A percentile compares a stretch with the other conserved stretches of the same genome.
Evolutionary conservation across 2,329 filamentous ascomycete genomes (phyloP).

Genomic region (Fusarium mangiferae): DNA sequence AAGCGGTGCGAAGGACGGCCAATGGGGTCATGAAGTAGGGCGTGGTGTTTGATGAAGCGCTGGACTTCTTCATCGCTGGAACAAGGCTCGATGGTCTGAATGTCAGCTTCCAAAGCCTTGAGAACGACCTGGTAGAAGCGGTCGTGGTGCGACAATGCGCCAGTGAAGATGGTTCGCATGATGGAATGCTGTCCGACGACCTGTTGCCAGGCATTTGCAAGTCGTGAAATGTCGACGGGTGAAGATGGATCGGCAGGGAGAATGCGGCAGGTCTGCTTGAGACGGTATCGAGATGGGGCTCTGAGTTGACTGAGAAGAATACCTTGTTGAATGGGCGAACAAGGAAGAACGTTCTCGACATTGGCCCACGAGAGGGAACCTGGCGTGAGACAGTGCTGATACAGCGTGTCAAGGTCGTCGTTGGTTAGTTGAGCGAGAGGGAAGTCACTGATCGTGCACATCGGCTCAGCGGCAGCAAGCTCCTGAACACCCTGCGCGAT

Average conservation of each 20-base stretch:
- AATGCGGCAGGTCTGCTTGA: background rate
- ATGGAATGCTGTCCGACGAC: background rate
- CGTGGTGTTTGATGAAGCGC: background rate
- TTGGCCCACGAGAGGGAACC: background rate
- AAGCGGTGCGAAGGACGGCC: background rate
- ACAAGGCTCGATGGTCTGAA: background rate
- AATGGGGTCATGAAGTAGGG: background rate
- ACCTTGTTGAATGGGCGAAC: background rate
- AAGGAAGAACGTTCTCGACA: background rate
- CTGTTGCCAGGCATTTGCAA: background rate
- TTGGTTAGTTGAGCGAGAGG: background rate
- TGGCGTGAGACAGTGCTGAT: background rate
- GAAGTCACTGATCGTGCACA: background rate
- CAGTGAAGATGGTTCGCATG: background rate
- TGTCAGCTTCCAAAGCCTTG: background rate
- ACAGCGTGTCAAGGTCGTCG: background rate
- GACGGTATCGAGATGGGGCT: background rate
- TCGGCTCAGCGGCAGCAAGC: background rate
- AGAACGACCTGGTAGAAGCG: background rate
- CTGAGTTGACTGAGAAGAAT: background rate
- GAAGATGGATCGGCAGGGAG: background rate
- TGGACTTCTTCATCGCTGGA: background rate
- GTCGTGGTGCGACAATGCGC: background rate
- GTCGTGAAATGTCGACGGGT: rapidly evolving
- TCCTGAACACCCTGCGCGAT: background rate